A percentile compares a stretch with the other conserved stretches of the same genome.
These are phyloP conservation scores for Rhizophagus prolifer DNA, from an alignment of 192 early-diverging fungal species.

Conservation along the genomic window DNA sequence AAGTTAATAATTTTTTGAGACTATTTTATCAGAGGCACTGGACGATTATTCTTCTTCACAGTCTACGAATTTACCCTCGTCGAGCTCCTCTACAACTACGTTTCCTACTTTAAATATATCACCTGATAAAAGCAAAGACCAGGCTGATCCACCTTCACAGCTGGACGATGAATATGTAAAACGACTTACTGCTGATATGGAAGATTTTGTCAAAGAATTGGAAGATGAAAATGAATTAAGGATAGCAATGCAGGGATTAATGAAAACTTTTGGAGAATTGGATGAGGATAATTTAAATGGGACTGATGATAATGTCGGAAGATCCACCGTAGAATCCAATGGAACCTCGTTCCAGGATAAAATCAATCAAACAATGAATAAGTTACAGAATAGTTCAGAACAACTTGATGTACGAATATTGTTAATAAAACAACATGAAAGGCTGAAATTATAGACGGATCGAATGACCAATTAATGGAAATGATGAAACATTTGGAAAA, in stretches of 20 bases:
- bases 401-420: conserved; percentile 71
- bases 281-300: conserved; percentile 17
- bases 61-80: conserved; percentile 24
- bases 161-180: conserved; percentile 73
- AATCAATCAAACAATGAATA: conserved; percentile 87
- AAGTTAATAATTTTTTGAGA: neutral
- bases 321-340: neutral
- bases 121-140: conserved; percentile 23
- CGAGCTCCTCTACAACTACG: conserved; percentile 42
- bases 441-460: conserved; percentile 54
- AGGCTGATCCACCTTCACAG: conserved; percentile 29
- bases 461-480: conserved; percentile 58
- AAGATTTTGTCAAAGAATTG: conserved; percentile 69
- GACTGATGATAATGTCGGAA: neutral
- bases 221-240: conserved; percentile 54
- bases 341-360: conserved; percentile 78
- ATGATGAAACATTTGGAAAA: conserved; percentile 81
- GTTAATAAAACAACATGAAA: conserved; percentile 1
- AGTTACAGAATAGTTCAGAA: conserved; percentile 82
- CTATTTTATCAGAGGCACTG: conserved; percentile 57
- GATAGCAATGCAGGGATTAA: conserved; percentile 56
- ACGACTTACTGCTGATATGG: conserved; percentile 80
- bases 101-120: conserved; percentile 34
- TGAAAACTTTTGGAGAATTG: conserved; percentile 42
- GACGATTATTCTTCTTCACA: conserved; percentile 61